A percentile compares a stretch with the other conserved stretches of the same genome.
These are phyloP conservation scores for Cicer arietinum DNA, from an alignment of 306 rosid genomes.

Conservation along the genomic window DNA sequence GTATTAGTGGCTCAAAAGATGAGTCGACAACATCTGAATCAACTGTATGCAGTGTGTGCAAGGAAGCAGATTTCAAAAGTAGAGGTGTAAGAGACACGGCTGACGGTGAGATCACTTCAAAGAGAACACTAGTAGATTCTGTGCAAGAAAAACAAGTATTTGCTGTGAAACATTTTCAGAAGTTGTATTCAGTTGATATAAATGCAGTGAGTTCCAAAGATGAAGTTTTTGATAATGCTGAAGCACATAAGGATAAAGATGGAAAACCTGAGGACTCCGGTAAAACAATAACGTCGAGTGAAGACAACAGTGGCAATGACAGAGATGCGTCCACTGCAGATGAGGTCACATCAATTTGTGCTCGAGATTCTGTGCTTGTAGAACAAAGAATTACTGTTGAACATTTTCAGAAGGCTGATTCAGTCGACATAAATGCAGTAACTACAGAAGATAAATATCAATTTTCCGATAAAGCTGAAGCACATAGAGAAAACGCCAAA, in stretches of 20 bases:
- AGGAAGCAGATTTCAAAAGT: slow-evolving; percentile 57
- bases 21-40: slow-evolving; percentile 63
- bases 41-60: slow-evolving; percentile 55
- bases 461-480: slow-evolving; percentile 39
- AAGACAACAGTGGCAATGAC: slow-evolving; percentile 32
- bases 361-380: slow-evolving; percentile 47
- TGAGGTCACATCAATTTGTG: slow-evolving; percentile 48
- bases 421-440: slow-evolving; percentile 46
- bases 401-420: slow-evolving; percentile 42
- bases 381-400: slow-evolving; percentile 45
- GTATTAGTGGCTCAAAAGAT: slow-evolving; percentile 60
- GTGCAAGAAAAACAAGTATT: slow-evolving; percentile 50
- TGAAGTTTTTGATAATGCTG: slow-evolving; percentile 47
- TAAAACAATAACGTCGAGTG: slow-evolving; percentile 43
- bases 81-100: slow-evolving; percentile 44
- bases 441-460: slow-evolving; percentile 44
- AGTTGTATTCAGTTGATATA: slow-evolving; percentile 50
- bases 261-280: slow-evolving; percentile 47
- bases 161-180: slow-evolving; percentile 43
- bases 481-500: slow-evolving; percentile 43
- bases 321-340: slow-evolving; percentile 26
- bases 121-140: slow-evolving; percentile 54
- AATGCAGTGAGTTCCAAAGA: slow-evolving; percentile 44
- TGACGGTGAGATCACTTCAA: slow-evolving; percentile 56
- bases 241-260: slow-evolving; percentile 41